phyloP scores from a whole-genome alignment of 2,329 filamentous ascomycete genomes.

The Fusarium caatingaense region DNA sequence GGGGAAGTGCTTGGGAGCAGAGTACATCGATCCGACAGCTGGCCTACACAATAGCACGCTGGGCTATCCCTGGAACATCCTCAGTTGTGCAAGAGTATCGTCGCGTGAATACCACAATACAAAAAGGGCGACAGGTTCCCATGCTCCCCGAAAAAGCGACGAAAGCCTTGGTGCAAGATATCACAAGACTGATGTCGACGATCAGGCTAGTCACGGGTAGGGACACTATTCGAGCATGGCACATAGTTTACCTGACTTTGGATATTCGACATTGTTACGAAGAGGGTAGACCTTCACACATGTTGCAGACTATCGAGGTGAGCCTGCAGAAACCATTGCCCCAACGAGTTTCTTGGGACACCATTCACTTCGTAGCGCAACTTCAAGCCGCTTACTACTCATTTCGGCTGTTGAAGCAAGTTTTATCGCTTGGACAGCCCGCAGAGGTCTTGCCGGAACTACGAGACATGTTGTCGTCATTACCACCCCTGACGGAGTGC shows the following conservation, averaged over 20 bases:
- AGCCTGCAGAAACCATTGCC: neutral
- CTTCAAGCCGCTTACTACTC: constrained; percentile 72
- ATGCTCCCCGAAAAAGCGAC: constrained; percentile 26
- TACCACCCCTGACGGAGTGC: constrained; percentile 45
- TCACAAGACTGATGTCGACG: constrained; percentile 38
- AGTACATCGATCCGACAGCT: constrained; percentile 62
- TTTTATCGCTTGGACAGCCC: constrained; percentile 40
- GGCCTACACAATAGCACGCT: constrained; percentile 63
- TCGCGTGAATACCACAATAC: constrained; percentile 48
- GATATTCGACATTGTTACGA: constrained; percentile 47
- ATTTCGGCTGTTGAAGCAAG: constrained; percentile 61
- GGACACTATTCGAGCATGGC: constrained; percentile 37
- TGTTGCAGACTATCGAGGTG: constrained; percentile 40
- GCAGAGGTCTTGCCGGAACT: constrained; percentile 31
- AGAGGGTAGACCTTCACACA: constrained; percentile 46
- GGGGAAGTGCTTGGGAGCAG: constrained; percentile 67
- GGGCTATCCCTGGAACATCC: constrained; percentile 22
- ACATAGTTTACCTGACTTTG: constrained; percentile 44
- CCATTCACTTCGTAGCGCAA: constrained; percentile 71
- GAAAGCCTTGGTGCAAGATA: constrained; percentile 21
- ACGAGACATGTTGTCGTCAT: constrained; percentile 30
- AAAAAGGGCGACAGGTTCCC: constrained; percentile 46
- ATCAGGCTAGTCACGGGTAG: constrained; percentile 5
- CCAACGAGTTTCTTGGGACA: constrained; percentile 60
- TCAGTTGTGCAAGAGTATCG: constrained; percentile 52